These are phyloP conservation scores for Akanthomyces dipterigenus DNA, from an alignment of 2,329 filamentous ascomycete genomes.

Conservation along the genomic window DNA sequence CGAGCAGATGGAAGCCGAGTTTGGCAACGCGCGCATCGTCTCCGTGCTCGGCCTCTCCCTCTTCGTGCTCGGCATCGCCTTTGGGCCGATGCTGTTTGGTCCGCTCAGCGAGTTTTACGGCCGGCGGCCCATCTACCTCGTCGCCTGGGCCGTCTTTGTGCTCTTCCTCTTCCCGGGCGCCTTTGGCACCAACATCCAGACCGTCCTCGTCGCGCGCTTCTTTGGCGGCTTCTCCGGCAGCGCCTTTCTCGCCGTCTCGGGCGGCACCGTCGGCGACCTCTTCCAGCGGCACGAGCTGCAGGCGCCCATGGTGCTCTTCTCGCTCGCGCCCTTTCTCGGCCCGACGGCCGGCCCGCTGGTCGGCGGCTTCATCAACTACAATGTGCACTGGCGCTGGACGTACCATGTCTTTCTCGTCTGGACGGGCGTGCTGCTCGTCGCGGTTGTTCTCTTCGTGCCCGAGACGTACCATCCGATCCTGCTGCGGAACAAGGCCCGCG, in stretches of 20 bases:
- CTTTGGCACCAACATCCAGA: constrained; percentile 73
- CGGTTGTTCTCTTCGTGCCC: constrained; percentile 68
- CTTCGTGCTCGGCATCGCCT: constrained; percentile 69
- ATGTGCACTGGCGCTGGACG: constrained; percentile 70
- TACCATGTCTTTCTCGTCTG: constrained; percentile 84
- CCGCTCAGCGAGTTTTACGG: constrained; percentile 75
- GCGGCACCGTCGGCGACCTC: constrained; percentile 78
- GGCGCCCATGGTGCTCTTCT: constrained; percentile 78
- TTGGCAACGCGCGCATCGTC: constrained; percentile 62
- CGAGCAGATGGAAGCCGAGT: constrained; percentile 66
- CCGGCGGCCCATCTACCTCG: constrained; percentile 71
- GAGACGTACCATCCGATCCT: constrained; percentile 82
- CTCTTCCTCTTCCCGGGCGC: constrained; percentile 79
- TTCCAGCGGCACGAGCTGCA: constrained; percentile 64
- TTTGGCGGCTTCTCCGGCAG: constrained; percentile 66
- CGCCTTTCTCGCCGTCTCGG: constrained; percentile 66
- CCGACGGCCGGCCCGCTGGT: constrained; percentile 53
- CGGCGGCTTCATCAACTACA: constrained; percentile 78
- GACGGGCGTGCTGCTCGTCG: constrained; percentile 56
- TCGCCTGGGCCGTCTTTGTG: constrained; percentile 66
- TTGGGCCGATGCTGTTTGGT: constrained; percentile 57
- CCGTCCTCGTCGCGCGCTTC: constrained; percentile 72
- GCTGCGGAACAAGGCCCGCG: constrained; percentile 63
- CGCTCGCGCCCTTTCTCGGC: constrained; percentile 58
- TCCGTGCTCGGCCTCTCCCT: constrained; percentile 75